Base-by-base conservation (phyloP, 805 yeast species). In the Saccharomyces mikatae region DNA sequence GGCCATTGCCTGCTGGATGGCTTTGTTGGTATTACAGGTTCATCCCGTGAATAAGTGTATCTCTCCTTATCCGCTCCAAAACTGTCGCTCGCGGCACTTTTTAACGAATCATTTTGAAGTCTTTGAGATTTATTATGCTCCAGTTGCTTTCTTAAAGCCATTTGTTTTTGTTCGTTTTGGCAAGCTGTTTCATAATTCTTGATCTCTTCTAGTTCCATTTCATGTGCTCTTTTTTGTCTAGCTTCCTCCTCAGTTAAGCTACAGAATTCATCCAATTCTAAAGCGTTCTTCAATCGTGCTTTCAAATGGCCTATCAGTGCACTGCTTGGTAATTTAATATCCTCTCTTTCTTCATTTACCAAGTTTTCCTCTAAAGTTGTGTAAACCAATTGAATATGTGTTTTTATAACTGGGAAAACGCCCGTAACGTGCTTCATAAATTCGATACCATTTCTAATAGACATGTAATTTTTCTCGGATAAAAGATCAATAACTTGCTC, bases 371-470 rank as follows among this genome's bases (percentile, higher is more conserved):
- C 76, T 32, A 91, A 71, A 10, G 75, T 68, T 4, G 67, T 71
- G 6, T 77, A 68, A 1, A 90, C 63, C 6, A 63, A 54, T 53
- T 80, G 81, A 32, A 89, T 84, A 54, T 87, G 91, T 29, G 78
- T 82, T 51, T 82, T 83, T 13, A 87, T 79, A 10, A 76, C 72
- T 0, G 97, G 96, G 65, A 81, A 89, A 14, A 79, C 76, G 2
- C 78, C 76, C 21, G 84, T 70, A 47, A 85, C 69, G 59, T 82
- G 82, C 64, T 85, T 88, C 73, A 90, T 73, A 61, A 89, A 81
- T 1, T 87, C 85, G 55, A 90, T 87, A 2, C 89, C 80, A 69
- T 90, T 91, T 53, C 90, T 80, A 52, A 94, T 78, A 1, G 87
- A 83, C 81, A 87, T 86, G 66, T 89, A 91, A 53, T 85, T 86